Conservation (phyloP, 441 rosid species). For the Melastoma candidum region DNA sequence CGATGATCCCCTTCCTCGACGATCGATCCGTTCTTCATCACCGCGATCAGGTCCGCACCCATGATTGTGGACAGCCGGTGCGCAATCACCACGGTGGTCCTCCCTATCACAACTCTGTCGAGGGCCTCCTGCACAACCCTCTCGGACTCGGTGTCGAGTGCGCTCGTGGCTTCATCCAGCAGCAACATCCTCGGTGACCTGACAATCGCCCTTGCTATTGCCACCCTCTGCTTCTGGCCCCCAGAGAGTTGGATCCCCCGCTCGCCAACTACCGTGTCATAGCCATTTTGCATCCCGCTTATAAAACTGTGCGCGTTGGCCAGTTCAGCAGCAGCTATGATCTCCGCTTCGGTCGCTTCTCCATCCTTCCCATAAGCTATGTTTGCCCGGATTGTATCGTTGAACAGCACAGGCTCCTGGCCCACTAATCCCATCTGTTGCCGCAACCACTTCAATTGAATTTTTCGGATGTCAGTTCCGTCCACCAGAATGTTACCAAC, state of each 20-base stretch:
- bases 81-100: constrained; percentile 5
- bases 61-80: constrained; percentile 4
- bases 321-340: constrained; percentile 46
- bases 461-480: constrained; percentile 44
- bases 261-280: constrained; percentile 32
- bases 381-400: constrained; percentile 65
- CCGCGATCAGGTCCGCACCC: neutral
- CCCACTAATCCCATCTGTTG: constrained; percentile 73
- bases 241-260: constrained; percentile 2
- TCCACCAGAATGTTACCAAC: constrained; percentile 70
- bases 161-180: neutral
- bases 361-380: constrained; percentile 68
- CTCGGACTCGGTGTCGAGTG: too few relatives aligned
- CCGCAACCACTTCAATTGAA: constrained; percentile 64
- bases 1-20: constrained; percentile 7
- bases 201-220: neutral
- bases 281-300: constrained; percentile 64
- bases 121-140: constrained; percentile 2
- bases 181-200: constrained; percentile 1
- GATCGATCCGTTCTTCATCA: constrained; percentile 1
- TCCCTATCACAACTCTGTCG: neutral
- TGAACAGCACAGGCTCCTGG: constrained; percentile 77
- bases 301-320: constrained; percentile 88
- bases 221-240: constrained; percentile 9
- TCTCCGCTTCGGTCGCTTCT: constrained; percentile 47